Conservation (phyloP, 805 yeast genomes). For the Schizosaccharomyces octosporus region DNA sequence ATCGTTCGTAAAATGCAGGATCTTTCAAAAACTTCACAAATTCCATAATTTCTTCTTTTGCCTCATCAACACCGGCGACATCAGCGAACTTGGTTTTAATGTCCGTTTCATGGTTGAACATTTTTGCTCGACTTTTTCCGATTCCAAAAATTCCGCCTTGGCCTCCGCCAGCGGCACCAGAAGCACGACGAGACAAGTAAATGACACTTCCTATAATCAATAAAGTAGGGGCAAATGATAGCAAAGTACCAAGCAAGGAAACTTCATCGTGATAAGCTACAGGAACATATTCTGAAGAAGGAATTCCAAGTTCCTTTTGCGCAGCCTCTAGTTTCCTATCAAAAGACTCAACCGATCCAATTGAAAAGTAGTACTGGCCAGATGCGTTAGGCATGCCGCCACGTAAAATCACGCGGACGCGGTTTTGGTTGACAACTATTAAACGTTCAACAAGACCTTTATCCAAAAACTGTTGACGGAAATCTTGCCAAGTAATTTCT, state of each 20-base stretch:
- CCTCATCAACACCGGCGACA: constrained; percentile 94
- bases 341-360: constrained; percentile 75
- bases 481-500: constrained; percentile 66
- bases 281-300: constrained; percentile 46
- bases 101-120: constrained; percentile 76
- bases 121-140: constrained; percentile 66
- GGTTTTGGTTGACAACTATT: constrained; percentile 49
- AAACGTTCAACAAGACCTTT: constrained; percentile 54
- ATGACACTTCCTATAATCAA: constrained; percentile 70
- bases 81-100: constrained; percentile 73
- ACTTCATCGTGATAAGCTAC: constrained; percentile 57
- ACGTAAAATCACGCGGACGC: constrained; percentile 41
- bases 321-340: constrained; percentile 57
- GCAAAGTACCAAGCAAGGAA: constrained; percentile 32
- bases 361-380: constrained; percentile 31
- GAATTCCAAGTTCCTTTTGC: constrained; percentile 42
- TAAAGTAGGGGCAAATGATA: constrained; percentile 71
- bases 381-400: constrained; percentile 29
- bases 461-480: constrained; percentile 46
- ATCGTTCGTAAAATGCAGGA: constrained; percentile 67
- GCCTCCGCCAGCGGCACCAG: constrained; percentile 26
- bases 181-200: constrained; percentile 49
- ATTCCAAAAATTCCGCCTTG: constrained; percentile 41
- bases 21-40: constrained; percentile 80
- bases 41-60: constrained; percentile 93